These are phyloP conservation scores for Elsinoe australis DNA, from an alignment of 2,329 filamentous ascomycete species.

Conservation along the genomic window DNA sequence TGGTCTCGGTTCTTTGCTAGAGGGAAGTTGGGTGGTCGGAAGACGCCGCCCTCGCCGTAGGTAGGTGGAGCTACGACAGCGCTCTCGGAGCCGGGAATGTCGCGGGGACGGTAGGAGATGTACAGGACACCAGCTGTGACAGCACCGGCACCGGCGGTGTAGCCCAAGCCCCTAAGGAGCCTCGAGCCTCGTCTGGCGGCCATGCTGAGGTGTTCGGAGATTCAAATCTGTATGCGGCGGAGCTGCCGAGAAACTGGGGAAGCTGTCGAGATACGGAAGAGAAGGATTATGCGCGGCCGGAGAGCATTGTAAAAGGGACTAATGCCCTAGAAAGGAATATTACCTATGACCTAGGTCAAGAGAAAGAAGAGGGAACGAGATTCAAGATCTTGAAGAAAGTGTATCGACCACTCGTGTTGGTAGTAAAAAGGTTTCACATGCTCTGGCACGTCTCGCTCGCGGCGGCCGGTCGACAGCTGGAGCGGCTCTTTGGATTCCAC, in stretches of 20 bases:
- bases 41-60: slow-evolving; percentile 60
- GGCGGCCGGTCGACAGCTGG: too few relatives aligned
- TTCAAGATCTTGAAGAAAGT: too few relatives aligned
- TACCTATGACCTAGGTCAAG: slow-evolving; percentile 1
- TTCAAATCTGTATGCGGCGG: slow-evolving; percentile 1
- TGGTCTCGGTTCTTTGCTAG: slow-evolving; percentile 53
- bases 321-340: slow-evolving; percentile 2
- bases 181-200: slow-evolving; percentile 10
- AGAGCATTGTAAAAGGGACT: background rate
- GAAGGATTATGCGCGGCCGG: slow-evolving; percentile 2
- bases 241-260: slow-evolving; percentile 15
- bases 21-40: slow-evolving; percentile 60
- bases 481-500: too few relatives aligned
- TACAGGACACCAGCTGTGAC: slow-evolving; percentile 52
- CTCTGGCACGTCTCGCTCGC: too few relatives aligned
- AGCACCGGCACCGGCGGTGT: slow-evolving; percentile 49
- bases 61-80: slow-evolving; percentile 63
- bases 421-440: too few relatives aligned
- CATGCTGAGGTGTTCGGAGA: background rate
- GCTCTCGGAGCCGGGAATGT: slow-evolving; percentile 62
- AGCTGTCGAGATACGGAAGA: slow-evolving; percentile 3
- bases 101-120: slow-evolving; percentile 59
- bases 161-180: slow-evolving; percentile 51
- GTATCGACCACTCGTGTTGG: slow-evolving; percentile 4
- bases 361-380: background rate